A percentile compares a stretch with the other conserved stretches of the same genome.
Evolutionary conservation across 2,329 filamentous ascomycete genomes (phyloP).

Genomic region (Colletotrichum cordylinicola): DNA sequence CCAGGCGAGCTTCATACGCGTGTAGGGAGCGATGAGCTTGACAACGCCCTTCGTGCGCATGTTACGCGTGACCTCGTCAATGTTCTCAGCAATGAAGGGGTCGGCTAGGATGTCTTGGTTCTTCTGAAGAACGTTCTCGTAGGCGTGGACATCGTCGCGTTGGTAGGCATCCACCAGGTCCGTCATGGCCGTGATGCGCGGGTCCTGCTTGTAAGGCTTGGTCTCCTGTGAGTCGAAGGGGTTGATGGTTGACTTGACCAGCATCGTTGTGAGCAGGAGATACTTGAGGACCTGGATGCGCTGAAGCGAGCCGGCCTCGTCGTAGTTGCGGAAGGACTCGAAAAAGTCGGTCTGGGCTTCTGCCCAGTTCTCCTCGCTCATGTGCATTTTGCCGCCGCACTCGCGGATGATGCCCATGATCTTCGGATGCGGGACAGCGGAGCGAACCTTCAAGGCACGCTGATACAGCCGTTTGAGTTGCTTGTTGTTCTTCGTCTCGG

Average conservation of each 20-base stretch:
- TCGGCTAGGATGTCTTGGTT: constrained; percentile 91
- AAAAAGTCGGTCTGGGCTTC: constrained; percentile 98
- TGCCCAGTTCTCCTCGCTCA: constrained; percentile 99
- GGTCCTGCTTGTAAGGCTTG: constrained; percentile 96
- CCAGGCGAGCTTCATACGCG: constrained; percentile 85
- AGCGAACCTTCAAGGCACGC: constrained; percentile 87
- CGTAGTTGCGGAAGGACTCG: constrained; percentile 98
- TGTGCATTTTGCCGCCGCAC: constrained; percentile 99
- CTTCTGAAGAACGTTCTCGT: constrained; percentile 84
- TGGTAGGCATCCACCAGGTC: constrained; percentile 97
- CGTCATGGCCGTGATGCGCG: constrained; percentile 95
- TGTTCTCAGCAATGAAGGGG: constrained; percentile 97
- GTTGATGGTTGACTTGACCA: constrained; percentile 98
- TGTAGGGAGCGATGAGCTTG: constrained; percentile 94
- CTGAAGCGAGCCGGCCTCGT: constrained; percentile 95
- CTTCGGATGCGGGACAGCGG: constrained; percentile 97
- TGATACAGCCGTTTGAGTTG: constrained; percentile 93
- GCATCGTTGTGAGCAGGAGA: constrained; percentile 93
- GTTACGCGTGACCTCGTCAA: constrained; percentile 97
- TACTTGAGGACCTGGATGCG: constrained; percentile 98
- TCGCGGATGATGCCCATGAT: constrained; percentile 99
- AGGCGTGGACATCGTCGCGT: constrained; percentile 89
- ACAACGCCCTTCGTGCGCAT: constrained; percentile 96
- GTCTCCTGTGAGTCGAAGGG: constrained; percentile 99
- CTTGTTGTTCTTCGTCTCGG: constrained; percentile 96